These are phyloP conservation scores for Ophiostoma populinum DNA, from an alignment of 2,329 filamentous ascomycete genomes.

Conservation along the genomic window DNA sequence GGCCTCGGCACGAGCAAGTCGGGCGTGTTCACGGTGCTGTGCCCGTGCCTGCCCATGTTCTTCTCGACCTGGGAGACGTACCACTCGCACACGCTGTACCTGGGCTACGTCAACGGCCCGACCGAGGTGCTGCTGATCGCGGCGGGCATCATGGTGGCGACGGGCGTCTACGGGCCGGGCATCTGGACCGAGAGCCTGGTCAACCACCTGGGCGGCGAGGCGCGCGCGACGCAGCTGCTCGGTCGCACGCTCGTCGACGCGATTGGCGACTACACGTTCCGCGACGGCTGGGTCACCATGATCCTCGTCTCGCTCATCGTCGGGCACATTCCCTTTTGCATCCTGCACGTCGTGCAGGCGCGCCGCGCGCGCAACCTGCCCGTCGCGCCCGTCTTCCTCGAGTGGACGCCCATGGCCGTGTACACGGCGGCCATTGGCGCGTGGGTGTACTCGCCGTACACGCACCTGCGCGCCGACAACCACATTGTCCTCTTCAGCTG, in stretches of 20 bases:
- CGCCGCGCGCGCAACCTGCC: slow-evolving; percentile 56
- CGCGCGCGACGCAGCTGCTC: slow-evolving; percentile 8
- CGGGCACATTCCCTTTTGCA: slow-evolving; percentile 73
- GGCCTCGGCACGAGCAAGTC: slow-evolving; percentile 69
- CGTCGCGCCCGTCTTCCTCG: slow-evolving; percentile 67
- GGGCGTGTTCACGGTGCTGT: slow-evolving; percentile 79
- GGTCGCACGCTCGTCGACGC: slow-evolving; percentile 36
- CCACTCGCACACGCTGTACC: slow-evolving; percentile 91
- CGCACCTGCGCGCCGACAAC: slow-evolving; percentile 64
- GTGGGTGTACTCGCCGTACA: slow-evolving; percentile 86
- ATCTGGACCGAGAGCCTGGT: slow-evolving; percentile 70
- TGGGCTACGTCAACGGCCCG: slow-evolving; percentile 92
- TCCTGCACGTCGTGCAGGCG: slow-evolving; percentile 68
- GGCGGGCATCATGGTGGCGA: slow-evolving; percentile 67
- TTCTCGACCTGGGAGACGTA: slow-evolving; percentile 99
- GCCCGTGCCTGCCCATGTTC: slow-evolving; percentile 93
- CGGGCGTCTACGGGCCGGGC: slow-evolving; percentile 71
- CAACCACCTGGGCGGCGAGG: slow-evolving; percentile 43
- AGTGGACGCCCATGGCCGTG: slow-evolving; percentile 82
- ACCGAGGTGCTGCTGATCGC: slow-evolving; percentile 90
- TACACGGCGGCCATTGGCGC: slow-evolving; percentile 58
- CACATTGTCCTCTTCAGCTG: slow-evolving; percentile 83
- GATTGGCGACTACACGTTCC: slow-evolving; percentile 57
- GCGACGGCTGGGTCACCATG: slow-evolving; percentile 72
- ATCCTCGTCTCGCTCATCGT: slow-evolving; percentile 48